Conservation (phyloP, 2,329 filamentous ascomycete species). For the Pseudogymnoascus sp. region DNA sequence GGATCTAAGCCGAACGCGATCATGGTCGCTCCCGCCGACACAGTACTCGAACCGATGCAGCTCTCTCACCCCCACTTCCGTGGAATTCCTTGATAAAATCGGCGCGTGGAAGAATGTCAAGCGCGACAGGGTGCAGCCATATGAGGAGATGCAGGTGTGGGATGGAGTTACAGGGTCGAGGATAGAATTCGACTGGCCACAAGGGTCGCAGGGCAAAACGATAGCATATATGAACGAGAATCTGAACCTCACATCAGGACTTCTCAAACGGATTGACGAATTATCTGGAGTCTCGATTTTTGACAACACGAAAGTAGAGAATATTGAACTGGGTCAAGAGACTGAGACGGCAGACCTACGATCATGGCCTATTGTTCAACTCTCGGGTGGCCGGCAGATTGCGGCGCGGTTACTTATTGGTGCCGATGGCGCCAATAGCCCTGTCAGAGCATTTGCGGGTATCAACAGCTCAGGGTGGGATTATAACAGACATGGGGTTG, state of each 20-base stretch:
- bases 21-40: constrained; percentile 58
- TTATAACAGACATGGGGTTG: constrained; percentile 82
- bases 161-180: constrained; percentile 82
- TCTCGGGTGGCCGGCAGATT: constrained; percentile 58
- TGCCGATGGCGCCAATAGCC: constrained; percentile 91
- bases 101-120: constrained; percentile 80
- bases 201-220: constrained; percentile 45
- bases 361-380: constrained; percentile 77
- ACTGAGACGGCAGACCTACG: constrained; percentile 67
- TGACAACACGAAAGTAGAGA: constrained; percentile 69
- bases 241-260: constrained; percentile 72
- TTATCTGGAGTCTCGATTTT: constrained; percentile 64
- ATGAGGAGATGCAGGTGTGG: constrained; percentile 98
- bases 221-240: constrained; percentile 99
- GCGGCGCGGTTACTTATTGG: constrained; percentile 81
- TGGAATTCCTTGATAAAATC: constrained; percentile 72
- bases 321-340: constrained; percentile 68
- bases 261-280: constrained; percentile 65
- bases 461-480: constrained; percentile 89
- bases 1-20: constrained; percentile 62
- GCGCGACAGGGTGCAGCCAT: constrained; percentile 68
- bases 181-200: constrained; percentile 78
- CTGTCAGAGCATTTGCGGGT: constrained; percentile 80
- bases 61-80: constrained; percentile 83
- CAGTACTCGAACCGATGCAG: constrained; percentile 91